A percentile compares a stretch with the other conserved stretches of the same genome.
These are phyloP conservation scores for Xylaria digitata DNA, from an alignment of 2,329 filamentous ascomycete genomes.

Conservation along the genomic window DNA sequence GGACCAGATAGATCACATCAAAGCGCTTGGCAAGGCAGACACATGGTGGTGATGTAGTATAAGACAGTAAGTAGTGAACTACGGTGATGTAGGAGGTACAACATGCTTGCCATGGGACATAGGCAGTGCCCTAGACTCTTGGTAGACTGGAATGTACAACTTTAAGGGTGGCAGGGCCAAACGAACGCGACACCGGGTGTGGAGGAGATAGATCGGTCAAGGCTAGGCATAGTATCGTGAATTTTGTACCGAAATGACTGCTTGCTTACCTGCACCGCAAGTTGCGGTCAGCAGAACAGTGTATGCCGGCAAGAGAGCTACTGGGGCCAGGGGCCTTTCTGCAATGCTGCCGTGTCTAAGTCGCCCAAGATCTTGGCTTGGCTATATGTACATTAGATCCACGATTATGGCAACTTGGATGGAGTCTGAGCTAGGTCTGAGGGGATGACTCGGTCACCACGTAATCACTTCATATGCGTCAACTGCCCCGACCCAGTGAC, in stretches of 20 bases:
- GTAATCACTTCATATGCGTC: slow-evolving; percentile 6
- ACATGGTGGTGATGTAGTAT: slow-evolving; percentile 13
- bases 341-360: slow-evolving; percentile 11
- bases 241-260: slow-evolving; percentile 4
- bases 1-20: slow-evolving; percentile 10
- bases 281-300: slow-evolving; percentile 33
- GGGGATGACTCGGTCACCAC: slow-evolving; percentile 9
- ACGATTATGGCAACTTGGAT: slow-evolving; percentile 22
- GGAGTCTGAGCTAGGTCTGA: neutral
- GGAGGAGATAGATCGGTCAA: slow-evolving; percentile 12
- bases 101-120: slow-evolving; percentile 13
- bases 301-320: slow-evolving; percentile 16
- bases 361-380: slow-evolving; percentile 13
- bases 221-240: slow-evolving; percentile 14
- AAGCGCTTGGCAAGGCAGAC: slow-evolving; percentile 22
- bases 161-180: slow-evolving; percentile 1
- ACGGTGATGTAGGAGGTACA: slow-evolving; percentile 7
- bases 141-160: slow-evolving; percentile 8
- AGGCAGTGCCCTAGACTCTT: neutral
- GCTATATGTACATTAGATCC: slow-evolving; percentile 21
- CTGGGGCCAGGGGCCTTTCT: slow-evolving; percentile 5
- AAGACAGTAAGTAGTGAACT: slow-evolving; percentile 9
- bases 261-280: slow-evolving; percentile 22
- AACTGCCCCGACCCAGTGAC: slow-evolving; percentile 6
- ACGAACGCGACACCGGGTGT: neutral